Conservation (phyloP, 495 filamentous ascomycete genomes). For the Terfezia claveryi region DNA sequence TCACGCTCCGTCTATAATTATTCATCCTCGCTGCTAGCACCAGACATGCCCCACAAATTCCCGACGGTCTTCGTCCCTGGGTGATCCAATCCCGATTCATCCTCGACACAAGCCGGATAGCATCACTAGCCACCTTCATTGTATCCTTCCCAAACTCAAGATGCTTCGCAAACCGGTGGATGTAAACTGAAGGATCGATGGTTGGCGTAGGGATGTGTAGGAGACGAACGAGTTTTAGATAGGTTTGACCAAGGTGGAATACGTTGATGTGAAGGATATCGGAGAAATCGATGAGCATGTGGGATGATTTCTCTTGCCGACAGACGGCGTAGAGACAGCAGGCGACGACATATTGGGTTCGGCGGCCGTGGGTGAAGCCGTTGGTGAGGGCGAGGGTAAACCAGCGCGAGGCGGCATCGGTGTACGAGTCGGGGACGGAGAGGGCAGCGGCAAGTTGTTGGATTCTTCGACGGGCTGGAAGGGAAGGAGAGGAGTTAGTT, state of each 20-base stretch:
- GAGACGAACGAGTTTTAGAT: conserved; percentile 34
- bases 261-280: conserved; percentile 73
- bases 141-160: conserved; percentile 66
- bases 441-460: conserved; percentile 28
- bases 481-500: not conserved
- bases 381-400: conserved; percentile 56
- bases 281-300: conserved; percentile 89
- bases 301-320: conserved; percentile 38
- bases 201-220: conserved; percentile 37
- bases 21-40: conserved; percentile 92
- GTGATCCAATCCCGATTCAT: conserved; percentile 97
- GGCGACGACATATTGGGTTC: conserved; percentile 60
- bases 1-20: conserved; percentile 76
- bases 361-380: conserved; percentile 78
- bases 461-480: conserved; percentile 29
- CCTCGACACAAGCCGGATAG: conserved; percentile 59
- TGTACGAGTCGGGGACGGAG: conserved; percentile 15
- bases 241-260: conserved; percentile 68
- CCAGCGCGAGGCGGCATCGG: conserved; percentile 15
- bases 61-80: conserved; percentile 73
- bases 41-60: conserved; percentile 81
- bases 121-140: conserved; percentile 63
- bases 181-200: conserved; percentile 50
- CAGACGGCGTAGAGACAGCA: conserved; percentile 76
- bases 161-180: conserved; percentile 68